Evolutionary conservation across 257 asterid species (phyloP).

Genomic region (Nicotiana tomentosiformis): DNA sequence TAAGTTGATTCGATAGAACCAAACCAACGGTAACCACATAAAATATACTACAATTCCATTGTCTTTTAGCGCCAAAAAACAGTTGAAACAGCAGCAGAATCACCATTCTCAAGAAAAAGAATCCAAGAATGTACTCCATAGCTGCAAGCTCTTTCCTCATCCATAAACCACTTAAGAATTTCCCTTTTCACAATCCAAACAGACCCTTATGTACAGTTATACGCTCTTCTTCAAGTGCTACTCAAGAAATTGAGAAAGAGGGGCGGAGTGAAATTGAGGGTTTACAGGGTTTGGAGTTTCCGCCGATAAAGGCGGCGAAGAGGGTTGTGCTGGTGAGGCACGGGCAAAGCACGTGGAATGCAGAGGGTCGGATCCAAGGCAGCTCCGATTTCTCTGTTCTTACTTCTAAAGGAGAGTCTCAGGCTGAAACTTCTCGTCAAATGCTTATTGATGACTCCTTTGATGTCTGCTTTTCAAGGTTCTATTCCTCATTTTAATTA

Average conservation of each 20-base stretch:
- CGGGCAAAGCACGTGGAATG: constrained; percentile 98
- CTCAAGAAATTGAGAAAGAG: constrained; percentile 20
- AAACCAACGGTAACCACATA: constrained; percentile 17
- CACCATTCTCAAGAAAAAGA: not conserved
- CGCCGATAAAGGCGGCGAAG: constrained; percentile 62
- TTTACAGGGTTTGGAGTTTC: constrained; percentile 48
- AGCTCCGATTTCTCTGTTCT: constrained; percentile 89
- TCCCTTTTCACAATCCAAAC: constrained; percentile 19
- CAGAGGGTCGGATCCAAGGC: constrained; percentile 95
- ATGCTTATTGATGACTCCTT: constrained; percentile 90
- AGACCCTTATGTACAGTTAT: constrained; percentile 11
- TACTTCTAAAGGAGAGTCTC: constrained; percentile 79
- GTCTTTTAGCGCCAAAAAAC: constrained; percentile 37
- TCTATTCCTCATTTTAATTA: not conserved
- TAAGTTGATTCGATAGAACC: not conserved
- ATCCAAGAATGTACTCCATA: constrained; percentile 31
- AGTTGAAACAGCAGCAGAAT: not conserved
- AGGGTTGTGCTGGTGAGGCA: constrained; percentile 90
- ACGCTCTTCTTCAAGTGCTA: constrained; percentile 35
- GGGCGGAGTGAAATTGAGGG: constrained; percentile 18
- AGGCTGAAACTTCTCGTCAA: constrained; percentile 84
- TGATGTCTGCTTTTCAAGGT: constrained; percentile 88
- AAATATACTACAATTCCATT: not conserved
- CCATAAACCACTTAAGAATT: constrained; percentile 15
- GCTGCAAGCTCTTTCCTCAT: constrained; percentile 25